These are phyloP conservation scores for Colletotrichum agaves DNA, from an alignment of 2,329 filamentous ascomycete species.

Conservation along the genomic window DNA sequence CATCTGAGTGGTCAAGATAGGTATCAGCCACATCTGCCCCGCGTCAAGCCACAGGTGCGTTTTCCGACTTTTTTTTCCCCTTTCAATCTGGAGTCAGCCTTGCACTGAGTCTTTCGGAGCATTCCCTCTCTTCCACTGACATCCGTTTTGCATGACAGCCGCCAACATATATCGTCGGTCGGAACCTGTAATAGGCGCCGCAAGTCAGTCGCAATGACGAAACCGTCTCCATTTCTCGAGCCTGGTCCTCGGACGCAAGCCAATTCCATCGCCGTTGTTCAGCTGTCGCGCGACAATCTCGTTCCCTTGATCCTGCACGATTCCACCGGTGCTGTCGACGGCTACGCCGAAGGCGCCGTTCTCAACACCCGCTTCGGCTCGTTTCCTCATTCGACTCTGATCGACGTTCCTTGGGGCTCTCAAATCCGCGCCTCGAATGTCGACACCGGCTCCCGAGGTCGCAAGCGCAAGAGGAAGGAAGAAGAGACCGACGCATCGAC, in stretches of 20 bases:
- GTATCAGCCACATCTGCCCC: constrained; percentile 6
- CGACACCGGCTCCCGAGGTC: constrained; percentile 88
- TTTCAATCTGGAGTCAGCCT: constrained; percentile 16
- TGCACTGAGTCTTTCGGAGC: constrained; percentile 15
- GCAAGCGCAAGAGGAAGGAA: constrained; percentile 68
- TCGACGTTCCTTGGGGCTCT: constrained; percentile 87
- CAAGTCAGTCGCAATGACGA: constrained; percentile 46
- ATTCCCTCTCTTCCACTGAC: background rate
- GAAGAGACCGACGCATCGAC: constrained; percentile 49
- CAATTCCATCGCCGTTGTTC: constrained; percentile 81
- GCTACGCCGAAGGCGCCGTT: constrained; percentile 80
- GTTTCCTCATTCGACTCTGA: constrained; percentile 81
- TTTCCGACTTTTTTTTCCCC: background rate
- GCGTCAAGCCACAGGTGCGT: constrained; percentile 26
- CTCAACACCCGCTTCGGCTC: constrained; percentile 96
- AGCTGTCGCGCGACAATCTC: constrained; percentile 88
- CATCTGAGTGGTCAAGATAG: background rate
- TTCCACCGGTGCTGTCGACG: constrained; percentile 71
- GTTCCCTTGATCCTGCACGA: constrained; percentile 78
- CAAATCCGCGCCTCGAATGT: constrained; percentile 91
- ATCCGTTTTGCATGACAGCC: background rate
- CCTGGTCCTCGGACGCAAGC: constrained; percentile 70
- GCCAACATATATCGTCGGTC: background rate
- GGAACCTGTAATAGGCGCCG: background rate
- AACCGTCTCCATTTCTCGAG: constrained; percentile 80